Evolutionary conservation across 2,329 filamentous ascomycete species (phyloP), one percentile per base, ranked within the genome.

Genomic region (Xylaria sp.): DNA sequence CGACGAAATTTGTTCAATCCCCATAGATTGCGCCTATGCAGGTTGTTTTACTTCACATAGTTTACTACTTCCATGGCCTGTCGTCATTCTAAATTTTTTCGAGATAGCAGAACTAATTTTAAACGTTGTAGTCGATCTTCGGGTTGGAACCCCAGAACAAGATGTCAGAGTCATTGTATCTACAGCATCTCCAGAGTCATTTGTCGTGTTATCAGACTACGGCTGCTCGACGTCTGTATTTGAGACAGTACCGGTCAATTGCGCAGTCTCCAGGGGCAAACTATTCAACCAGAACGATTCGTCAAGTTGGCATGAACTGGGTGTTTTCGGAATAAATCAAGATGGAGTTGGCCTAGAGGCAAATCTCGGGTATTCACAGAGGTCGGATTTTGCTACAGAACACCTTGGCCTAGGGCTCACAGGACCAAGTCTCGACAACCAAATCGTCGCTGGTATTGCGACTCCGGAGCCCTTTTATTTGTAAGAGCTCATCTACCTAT

Each of bases 111-210:
- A 40, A 23, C 57, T 68, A 13, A 68, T 36, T 33, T 44, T 17
- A 4, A 36, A 31, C 9, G 6, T n/a, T 44, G n/a, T 5, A 68
- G 66, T 82, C 64, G 72, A 79, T 63, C 60, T 80, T 44, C 78
- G 77, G 17, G 76, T 80, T n/a, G 80, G 80, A n/a, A 79, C 74
- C 4, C 77, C 80, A 20, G 75, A 78, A 54, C 78, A 80, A 65
- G 74, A 77, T 64, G 70, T 81, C 15, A 74, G 80, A 63, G 79
- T 81, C 3, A 75, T 81, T 13, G 74, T 81, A 10, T 82, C 81
- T 33, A 83, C 81, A 20, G 78, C 81, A 1, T 80, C 80, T 11
- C 77, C 80, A 1, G 71, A 79, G 51, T 74, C 79, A 10, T 66
- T 81, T 57, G 79, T 82, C 6, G 76, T 78, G 0, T 54, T 79